Percentiles rank a stretch among this genome's conserved stretches.
These are phyloP conservation scores for Pestalotiopsis sp. DNA, from an alignment of 2,329 filamentous ascomycete genomes.

Conservation along the genomic window DNA sequence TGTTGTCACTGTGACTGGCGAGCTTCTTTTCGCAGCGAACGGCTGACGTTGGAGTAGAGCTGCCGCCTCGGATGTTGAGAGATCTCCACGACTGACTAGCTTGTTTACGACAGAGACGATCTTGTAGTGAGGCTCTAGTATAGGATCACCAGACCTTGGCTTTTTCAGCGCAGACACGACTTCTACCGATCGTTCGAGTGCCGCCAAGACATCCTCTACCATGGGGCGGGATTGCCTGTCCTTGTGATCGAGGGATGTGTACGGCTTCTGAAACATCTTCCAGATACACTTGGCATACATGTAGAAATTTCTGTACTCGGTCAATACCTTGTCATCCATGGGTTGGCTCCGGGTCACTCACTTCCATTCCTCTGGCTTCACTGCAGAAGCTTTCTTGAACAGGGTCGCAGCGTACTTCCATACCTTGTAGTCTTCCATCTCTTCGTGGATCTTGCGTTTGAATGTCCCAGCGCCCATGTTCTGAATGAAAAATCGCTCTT, in stretches of 20 bases:
- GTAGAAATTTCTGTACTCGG: conserved; percentile 48
- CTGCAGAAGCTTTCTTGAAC: conserved; percentile 55
- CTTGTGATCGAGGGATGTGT: conserved; percentile 42
- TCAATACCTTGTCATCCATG: conserved; percentile 22
- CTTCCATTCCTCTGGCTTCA: conserved; percentile 59
- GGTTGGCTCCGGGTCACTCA: conserved; percentile 22
- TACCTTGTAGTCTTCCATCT: conserved; percentile 60
- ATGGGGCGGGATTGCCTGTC: conserved; percentile 39
- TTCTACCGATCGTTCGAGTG: conserved; percentile 51
- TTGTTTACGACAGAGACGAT: conserved; percentile 82
- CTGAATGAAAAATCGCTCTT: conserved; percentile 58
- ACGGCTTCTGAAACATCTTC: conserved; percentile 60
- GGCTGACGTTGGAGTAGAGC: conserved; percentile 57
- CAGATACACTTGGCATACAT: conserved; percentile 64
- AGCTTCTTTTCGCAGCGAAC: conserved; percentile 49
- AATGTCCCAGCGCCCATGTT: conserved; percentile 49
- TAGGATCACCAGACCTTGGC: conserved; percentile 67
- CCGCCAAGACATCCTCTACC: conserved; percentile 43
- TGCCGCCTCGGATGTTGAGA: conserved; percentile 49
- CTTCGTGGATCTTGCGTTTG: conserved; percentile 51
- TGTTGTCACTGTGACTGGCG: conserved; percentile 52
- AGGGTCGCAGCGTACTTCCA: conserved; percentile 61
- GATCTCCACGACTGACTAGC: conserved; percentile 60
- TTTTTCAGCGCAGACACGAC: conserved; percentile 53
- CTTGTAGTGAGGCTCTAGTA: conserved; percentile 92